Base-by-base conservation (phyloP, 495 filamentous ascomycete species). In the Penicillium canariense region DNA sequence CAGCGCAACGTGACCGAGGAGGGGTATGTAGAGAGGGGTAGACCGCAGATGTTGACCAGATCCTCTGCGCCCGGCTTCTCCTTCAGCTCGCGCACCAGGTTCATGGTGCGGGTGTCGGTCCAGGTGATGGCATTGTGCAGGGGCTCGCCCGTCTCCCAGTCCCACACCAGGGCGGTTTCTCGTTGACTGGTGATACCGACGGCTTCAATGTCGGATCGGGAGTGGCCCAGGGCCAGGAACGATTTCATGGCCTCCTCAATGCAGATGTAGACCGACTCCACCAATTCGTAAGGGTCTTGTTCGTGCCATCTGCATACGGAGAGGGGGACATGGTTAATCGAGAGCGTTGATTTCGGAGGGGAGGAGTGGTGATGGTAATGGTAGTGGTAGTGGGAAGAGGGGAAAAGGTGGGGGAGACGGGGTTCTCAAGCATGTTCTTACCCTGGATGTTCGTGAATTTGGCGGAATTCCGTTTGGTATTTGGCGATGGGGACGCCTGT, bases 151-250 rank as follows among this genome's bases (percentile, higher is more conserved):
- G 92, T 95, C 48, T 83, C 79, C 63, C 77, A 85, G 67, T 97
- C 91, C 93, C 93, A 97, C 18, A 92, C 87, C 8, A 97, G 75
- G 0, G 87, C 90, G 22, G 93, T 97, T 75, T 97, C 93, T 64
- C 93, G 85, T 76, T 97, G 93, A 73, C 89, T 96, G 52, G 92
- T 96, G 69, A 97, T 89, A 50, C 93, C 93, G 63, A 97, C 82
- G 27, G 90, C 84, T 63, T 89, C 89, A 62, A 97, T 89, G 56
- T 90, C 80, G 46, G 77, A 78, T 46, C 82, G 78, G 18, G 80
- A 79, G 72, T 91, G 80, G 38, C 93, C 93, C 36, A 84, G 72
- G 35, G 81, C 78, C 15, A 83, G 67, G 73, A 96, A 96, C 23
- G 83, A 71, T 60, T 83, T 81, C 63, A 87, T 86, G 1, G 91